Evolutionary conservation across 208 protist species (phyloP).

Genomic region (Endotrypanum monterogeii): DNA sequence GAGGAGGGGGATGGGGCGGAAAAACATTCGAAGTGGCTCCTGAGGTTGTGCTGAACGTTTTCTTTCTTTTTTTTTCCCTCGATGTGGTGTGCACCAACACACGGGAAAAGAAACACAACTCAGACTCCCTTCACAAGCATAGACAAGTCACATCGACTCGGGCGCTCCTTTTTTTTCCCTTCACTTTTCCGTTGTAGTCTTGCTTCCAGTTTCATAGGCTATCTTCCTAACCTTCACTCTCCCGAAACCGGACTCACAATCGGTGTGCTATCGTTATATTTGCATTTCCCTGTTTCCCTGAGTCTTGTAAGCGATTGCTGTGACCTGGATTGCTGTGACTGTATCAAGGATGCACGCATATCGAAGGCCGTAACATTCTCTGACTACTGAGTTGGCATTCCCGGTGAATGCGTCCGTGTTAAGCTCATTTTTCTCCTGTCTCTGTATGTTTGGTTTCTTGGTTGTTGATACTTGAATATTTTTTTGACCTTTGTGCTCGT

Average conservation of each 20-base stretch:
- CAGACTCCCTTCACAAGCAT: neutral
- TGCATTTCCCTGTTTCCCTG: conserved; percentile 11
- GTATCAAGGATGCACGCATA: neutral
- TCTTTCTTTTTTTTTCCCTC: too few relatives aligned
- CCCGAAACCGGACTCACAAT: neutral
- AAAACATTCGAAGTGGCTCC: too few relatives aligned
- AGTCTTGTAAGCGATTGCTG: neutral
- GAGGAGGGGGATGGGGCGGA: too few relatives aligned
- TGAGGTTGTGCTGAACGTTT: too few relatives aligned
- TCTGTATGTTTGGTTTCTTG: neutral
- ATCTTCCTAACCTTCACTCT: too few relatives aligned
- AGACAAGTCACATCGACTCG: neutral
- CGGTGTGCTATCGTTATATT: neutral
- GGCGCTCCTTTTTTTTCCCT: neutral
- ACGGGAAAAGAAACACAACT: neutral
- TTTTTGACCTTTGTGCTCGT: neutral
- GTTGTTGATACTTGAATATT: neutral
- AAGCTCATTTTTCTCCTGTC: neutral
- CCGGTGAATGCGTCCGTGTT: neutral
- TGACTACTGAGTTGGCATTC: neutral
- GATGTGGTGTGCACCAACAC: too few relatives aligned
- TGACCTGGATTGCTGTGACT: neutral
- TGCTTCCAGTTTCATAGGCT: too few relatives aligned
- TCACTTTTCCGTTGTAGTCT: neutral
- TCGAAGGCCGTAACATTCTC: neutral